Evolutionary conservation across 257 asterid genomes (phyloP).

Genomic region (Scutellaria minor): DNA sequence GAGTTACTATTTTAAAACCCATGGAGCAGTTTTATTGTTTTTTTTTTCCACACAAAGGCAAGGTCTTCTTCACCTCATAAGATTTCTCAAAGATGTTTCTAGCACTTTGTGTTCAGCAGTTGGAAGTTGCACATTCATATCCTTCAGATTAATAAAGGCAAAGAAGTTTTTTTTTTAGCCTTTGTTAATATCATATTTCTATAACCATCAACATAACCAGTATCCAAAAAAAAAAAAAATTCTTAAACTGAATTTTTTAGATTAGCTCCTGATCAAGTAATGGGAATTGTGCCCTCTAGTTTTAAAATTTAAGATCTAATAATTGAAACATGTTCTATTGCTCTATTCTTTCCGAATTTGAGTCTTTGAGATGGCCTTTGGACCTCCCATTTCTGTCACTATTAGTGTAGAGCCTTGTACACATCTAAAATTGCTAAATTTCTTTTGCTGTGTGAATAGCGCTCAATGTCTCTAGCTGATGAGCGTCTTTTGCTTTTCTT

Average conservation of each 20-base stretch:
- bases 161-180: no score
- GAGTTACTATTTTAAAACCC: no score
- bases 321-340: not conserved
- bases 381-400: not conserved
- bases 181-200: not conserved
- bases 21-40: no score
- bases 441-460: not conserved
- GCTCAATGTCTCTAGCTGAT: not conserved
- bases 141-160: no score
- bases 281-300: not conserved
- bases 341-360: no score
- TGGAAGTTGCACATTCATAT: no score
- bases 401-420: not conserved
- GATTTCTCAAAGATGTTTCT: no score
- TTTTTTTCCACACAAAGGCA: no score
- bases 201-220: not conserved
- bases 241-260: not conserved
- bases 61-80: no score
- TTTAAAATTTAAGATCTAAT: not conserved
- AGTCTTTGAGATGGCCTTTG: no score
- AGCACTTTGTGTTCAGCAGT: no score
- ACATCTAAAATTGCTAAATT: not conserved
- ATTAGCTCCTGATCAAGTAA: not conserved
- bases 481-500: slow-evolving; percentile 2
- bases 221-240: not conserved